phyloP scores from a whole-genome alignment of 805 yeast species.

The Ogataea pilisensis region DNA sequence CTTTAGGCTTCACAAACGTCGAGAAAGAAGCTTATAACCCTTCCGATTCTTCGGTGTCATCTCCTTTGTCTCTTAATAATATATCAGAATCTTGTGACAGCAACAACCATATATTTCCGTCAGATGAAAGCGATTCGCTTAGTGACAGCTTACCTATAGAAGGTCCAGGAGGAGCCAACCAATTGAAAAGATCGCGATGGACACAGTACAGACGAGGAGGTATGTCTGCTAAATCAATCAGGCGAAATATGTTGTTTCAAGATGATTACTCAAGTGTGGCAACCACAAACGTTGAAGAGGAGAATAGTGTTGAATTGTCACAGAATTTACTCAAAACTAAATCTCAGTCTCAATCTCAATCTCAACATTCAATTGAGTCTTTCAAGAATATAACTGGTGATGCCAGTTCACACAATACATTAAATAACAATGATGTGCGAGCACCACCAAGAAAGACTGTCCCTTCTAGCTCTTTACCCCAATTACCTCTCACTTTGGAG shows the following conservation, averaged over 20 bases:
- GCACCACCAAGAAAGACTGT: constrained; percentile 9
- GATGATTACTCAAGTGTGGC: background rate
- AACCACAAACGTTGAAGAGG: background rate
- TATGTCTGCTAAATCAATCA: constrained; percentile 6
- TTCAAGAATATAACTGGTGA: background rate
- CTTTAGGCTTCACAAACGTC: constrained; percentile 53
- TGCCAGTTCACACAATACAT: background rate
- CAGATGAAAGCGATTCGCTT: constrained; percentile 21
- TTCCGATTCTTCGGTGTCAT: constrained; percentile 4
- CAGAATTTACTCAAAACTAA: constrained; percentile 7
- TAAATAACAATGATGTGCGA: background rate
- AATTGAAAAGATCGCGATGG: constrained; percentile 44
- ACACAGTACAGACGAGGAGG: constrained; percentile 44
- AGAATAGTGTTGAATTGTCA: constrained; percentile 9
- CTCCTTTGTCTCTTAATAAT: constrained; percentile 3
- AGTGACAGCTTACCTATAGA: constrained; percentile 12
- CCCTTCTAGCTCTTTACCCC: constrained; percentile 14
- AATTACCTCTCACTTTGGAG: constrained; percentile 6
- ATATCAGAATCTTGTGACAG: constrained; percentile 5
- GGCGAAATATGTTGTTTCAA: constrained; percentile 1
- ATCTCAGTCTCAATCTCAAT: background rate
- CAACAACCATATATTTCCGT: too few relatives aligned
- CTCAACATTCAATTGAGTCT: constrained; percentile 1
- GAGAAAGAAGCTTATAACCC: constrained; percentile 41
- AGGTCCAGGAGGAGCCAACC: constrained; percentile 16